Evolutionary conservation across 108 stramenopile species (phyloP), one percentile per base, ranked within the genome.

Genomic region (Fistulifera pelliculosa): DNA sequence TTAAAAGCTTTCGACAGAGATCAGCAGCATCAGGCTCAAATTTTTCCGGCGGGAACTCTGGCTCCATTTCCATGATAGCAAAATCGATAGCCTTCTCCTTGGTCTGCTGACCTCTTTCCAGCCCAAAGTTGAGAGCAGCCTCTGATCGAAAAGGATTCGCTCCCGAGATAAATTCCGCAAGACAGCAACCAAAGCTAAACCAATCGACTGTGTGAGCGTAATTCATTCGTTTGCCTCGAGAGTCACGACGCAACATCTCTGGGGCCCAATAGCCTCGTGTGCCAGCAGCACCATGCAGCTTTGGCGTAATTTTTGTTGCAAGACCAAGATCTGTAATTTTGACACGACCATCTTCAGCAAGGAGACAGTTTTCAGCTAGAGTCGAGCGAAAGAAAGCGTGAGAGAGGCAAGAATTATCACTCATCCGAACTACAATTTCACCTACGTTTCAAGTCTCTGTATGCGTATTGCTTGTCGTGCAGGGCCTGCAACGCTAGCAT

Each of bases 191-290:
- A 66, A 90, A 90, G 65, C 86, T 89, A 67, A 94, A 95, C 93
- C 93, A 95, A 66, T 97, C 96, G 14, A 95, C 94, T 50, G 76
- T 65, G 41, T 90, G 80, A 45, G 75, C 73, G 62, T 97, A 95
- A 17, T 71, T 54, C 70, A 75, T 81, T 52, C 90, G 62, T 57
- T 85, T 86, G 22, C 96, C 96, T 49, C 54, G 77, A 43, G 67
- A 64, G 60, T 95, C 90, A 25, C 83, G 70, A 19, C 74, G 71
- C 28, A 94, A 70, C 96, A 97, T 97, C 69, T 97, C 96, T 31
- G 96, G 96, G 24, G 94, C 94, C 94, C 94, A 94, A 71, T 97
- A 94, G 13, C 89, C 93, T 49, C 87, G 66, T 23, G 89, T 94
- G 15, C 94, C 94, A 24, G 86, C 87, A 10, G 85, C 84, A 25